Conservation (phyloP, 305 asterid genomes). For the Fraxinus baroniana region DNA sequence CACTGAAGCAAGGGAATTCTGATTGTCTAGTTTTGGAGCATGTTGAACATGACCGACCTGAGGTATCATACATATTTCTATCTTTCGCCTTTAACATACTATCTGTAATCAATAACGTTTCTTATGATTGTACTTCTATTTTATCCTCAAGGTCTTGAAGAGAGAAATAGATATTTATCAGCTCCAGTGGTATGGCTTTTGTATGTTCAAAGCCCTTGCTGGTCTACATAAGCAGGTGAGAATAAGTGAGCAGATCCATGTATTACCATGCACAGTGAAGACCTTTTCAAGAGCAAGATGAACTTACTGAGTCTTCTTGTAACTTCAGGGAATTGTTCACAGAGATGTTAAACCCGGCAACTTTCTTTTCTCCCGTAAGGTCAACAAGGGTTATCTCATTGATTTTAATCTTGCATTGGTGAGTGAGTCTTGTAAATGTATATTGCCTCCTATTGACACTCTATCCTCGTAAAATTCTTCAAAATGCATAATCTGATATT, state of each 20-base stretch:
- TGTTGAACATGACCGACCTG: conserved; percentile 89
- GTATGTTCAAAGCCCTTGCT: conserved; percentile 90
- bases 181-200: conserved; percentile 83
- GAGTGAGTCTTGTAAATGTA: conserved; percentile 36
- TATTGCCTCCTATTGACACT: not conserved
- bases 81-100: conserved; percentile 15
- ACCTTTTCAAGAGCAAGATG: conserved; percentile 15
- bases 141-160: conserved; percentile 58
- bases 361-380: conserved; percentile 81
- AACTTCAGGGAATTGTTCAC: conserved; percentile 78
- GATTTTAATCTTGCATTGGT: conserved; percentile 97
- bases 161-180: conserved; percentile 61
- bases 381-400: conserved; percentile 76
- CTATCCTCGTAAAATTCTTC: not conserved
- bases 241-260: conserved; percentile 25
- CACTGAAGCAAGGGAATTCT: conserved; percentile 56
- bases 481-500: conserved; percentile 21
- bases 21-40: conserved; percentile 87
- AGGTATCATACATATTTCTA: conserved; percentile 47
- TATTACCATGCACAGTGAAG: conserved; percentile 9
- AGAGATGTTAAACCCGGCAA: conserved; percentile 98
- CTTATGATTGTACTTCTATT: conserved; percentile 20
- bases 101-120: not conserved
- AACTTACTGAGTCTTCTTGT: conserved; percentile 23
- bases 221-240: conserved; percentile 85